Evolutionary conservation across 768 basidiomycete species (phyloP).

Genomic region (Lactarius trivialis): DNA sequence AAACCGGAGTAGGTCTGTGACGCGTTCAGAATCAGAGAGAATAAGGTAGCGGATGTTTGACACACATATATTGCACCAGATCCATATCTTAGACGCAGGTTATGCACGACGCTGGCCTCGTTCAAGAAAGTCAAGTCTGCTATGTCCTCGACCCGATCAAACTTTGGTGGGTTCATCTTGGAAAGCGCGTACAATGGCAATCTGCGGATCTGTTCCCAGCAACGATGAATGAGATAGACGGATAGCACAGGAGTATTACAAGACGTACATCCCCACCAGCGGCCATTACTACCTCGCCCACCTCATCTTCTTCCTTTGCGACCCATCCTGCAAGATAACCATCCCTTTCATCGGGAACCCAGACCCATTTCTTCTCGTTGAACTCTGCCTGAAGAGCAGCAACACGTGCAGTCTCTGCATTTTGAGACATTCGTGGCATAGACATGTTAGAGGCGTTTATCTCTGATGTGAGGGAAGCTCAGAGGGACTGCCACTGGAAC

Average conservation of each 20-base stretch:
- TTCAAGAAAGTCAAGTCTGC: slow-evolving; percentile 97
- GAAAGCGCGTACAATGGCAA: slow-evolving; percentile 77
- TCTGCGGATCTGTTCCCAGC: slow-evolving; percentile 44
- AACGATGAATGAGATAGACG: slow-evolving; percentile 28
- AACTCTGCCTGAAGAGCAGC: slow-evolving; percentile 93
- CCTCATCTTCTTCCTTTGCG: slow-evolving; percentile 75
- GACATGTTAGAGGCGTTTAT: slow-evolving; percentile 27
- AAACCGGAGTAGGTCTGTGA: slow-evolving; percentile 86
- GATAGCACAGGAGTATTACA: not conserved
- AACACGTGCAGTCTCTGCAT: slow-evolving; percentile 66
- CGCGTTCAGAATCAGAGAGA: slow-evolving; percentile 2
- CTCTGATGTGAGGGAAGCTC: not conserved
- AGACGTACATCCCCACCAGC: slow-evolving; percentile 69
- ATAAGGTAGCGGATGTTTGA: slow-evolving; percentile 19
- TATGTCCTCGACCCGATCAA: slow-evolving; percentile 96
- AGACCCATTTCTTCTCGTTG: slow-evolving; percentile 98
- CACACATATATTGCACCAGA: slow-evolving; percentile 89
- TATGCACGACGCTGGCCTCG: slow-evolving; percentile 98
- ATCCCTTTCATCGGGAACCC: slow-evolving; percentile 89
- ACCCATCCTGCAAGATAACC: slow-evolving; percentile 97
- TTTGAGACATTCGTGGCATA: slow-evolving; percentile 33
- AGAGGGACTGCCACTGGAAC: not conserved
- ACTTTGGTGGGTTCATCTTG: slow-evolving; percentile 99
- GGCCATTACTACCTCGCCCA: slow-evolving; percentile 79
- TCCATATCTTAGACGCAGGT: slow-evolving; percentile 85